phyloP scores from a whole-genome alignment of 148 eudicot genomes.

The Rhododendron kiyosumense region DNA sequence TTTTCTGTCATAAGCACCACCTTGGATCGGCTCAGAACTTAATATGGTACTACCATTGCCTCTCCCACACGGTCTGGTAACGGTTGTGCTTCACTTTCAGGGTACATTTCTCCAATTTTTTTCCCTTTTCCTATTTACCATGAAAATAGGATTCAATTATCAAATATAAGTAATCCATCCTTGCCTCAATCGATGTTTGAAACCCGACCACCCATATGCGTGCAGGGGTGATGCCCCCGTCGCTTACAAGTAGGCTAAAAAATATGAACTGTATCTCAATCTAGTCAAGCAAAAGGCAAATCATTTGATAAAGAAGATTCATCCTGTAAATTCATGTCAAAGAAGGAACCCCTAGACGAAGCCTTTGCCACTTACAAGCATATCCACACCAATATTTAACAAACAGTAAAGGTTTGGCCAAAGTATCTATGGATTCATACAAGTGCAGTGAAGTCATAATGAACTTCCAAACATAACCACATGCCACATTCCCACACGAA shows the following conservation, averaged over 20 bases:
- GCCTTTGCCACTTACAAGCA: background rate
- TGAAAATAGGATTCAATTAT: background rate
- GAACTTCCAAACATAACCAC: background rate
- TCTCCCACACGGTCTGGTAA: background rate
- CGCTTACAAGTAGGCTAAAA: background rate
- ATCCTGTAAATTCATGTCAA: background rate
- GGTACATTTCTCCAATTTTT: background rate
- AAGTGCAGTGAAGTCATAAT: background rate
- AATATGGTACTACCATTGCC: background rate
- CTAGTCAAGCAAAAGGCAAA: background rate
- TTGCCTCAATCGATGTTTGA: background rate
- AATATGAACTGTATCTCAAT: background rate
- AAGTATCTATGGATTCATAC: background rate
- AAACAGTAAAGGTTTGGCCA: background rate
- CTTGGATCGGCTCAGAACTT: background rate
- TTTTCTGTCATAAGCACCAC: background rate
- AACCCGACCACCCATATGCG: background rate
- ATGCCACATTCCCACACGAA: background rate
- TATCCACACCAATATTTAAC: background rate
- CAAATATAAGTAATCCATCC: background rate
- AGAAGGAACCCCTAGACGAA: background rate
- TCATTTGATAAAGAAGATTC: background rate
- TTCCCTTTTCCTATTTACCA: background rate
- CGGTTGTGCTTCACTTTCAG: background rate
- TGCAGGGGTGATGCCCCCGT: background rate